Conservation (phyloP, 352 stramenopile species). For the Phytopythium boreale region DNA sequence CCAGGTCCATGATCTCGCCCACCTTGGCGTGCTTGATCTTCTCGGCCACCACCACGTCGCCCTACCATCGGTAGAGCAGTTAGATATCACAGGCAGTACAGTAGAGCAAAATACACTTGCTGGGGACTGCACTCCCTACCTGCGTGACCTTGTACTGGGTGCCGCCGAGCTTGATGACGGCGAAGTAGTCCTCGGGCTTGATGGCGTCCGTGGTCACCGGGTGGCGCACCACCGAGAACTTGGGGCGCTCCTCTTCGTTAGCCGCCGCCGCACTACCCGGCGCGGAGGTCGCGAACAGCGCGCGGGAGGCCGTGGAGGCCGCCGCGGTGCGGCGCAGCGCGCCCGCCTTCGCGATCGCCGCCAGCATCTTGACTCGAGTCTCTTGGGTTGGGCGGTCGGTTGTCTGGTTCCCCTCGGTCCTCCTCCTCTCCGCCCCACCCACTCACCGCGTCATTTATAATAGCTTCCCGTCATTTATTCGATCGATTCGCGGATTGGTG, state of each 20-base stretch:
- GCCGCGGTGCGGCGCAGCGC: not conserved
- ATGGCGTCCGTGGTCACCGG: slow-evolving; percentile 64
- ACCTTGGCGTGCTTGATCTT: slow-evolving; percentile 88
- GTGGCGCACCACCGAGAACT: slow-evolving; percentile 77
- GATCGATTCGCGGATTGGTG: not conserved
- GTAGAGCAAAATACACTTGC: too few relatives aligned
- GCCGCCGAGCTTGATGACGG: slow-evolving; percentile 77
- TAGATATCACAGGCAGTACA: too few relatives aligned
- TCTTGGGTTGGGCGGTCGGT: not conserved
- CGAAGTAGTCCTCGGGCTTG: slow-evolving; percentile 75
- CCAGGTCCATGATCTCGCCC: slow-evolving; percentile 76
- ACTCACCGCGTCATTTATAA: not conserved
- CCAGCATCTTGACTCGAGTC: slow-evolving; percentile 9
- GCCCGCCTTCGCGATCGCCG: slow-evolving; percentile 13
- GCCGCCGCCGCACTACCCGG: too few relatives aligned
- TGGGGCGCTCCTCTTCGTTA: too few relatives aligned
- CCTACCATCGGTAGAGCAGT: slow-evolving; percentile 14
- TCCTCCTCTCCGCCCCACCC: not conserved
- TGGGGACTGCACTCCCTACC: slow-evolving; percentile 22
- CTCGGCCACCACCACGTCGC: slow-evolving; percentile 78
- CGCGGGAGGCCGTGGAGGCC: not conserved
- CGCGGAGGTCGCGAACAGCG: slow-evolving; percentile 19
- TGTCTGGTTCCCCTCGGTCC: not conserved
- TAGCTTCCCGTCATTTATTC: not conserved
- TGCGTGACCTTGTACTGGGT: slow-evolving; percentile 88